Evolutionary conservation across 108 stramenopile species (phyloP).

Genomic region (Seminavis robusta): DNA sequence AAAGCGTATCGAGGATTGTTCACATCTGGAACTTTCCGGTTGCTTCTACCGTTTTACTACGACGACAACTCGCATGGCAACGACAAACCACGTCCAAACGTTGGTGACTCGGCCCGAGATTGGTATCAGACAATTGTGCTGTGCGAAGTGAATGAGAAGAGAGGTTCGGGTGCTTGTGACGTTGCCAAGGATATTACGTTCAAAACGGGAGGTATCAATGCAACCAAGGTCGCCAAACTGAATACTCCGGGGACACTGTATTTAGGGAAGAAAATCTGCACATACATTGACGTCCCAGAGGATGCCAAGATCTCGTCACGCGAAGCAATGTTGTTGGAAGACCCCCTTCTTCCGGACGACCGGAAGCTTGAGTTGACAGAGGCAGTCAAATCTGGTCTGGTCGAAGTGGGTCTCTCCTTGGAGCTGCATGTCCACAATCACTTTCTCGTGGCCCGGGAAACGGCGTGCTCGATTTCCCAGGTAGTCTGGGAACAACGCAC

Average conservation of each 20-base stretch:
- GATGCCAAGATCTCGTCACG: conserved; percentile 7
- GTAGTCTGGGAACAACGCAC: conserved; percentile 71
- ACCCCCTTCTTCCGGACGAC: conserved; percentile 15
- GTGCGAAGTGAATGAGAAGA: conserved; percentile 72
- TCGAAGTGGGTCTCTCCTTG: conserved; percentile 30
- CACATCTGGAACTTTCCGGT: conserved; percentile 31
- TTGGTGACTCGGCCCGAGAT: conserved; percentile 25
- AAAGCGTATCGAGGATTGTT: conserved; percentile 61
- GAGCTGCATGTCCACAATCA: conserved; percentile 29
- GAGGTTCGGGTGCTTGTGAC: conserved; percentile 36
- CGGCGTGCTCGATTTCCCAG: conserved; percentile 65
- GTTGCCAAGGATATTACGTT: conserved; percentile 35
- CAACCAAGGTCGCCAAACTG: conserved; percentile 15
- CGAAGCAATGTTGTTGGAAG: background rate
- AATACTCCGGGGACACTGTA: conserved; percentile 36
- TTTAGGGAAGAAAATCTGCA: conserved; percentile 56
- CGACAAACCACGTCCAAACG: background rate
- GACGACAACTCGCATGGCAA: conserved; percentile 4
- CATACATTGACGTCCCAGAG: conserved; percentile 29
- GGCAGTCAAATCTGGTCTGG: background rate
- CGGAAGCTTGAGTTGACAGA: conserved; percentile 10
- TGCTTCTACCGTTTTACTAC: conserved; percentile 60
- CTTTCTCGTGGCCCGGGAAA: conserved; percentile 26
- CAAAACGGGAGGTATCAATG: conserved; percentile 41
- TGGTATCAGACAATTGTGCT: conserved; percentile 48